Evolutionary conservation across 1,284 basidiomycete species (phyloP), one percentile per base, ranked within the genome.

Genomic region (Ceratobasidium sp.): DNA sequence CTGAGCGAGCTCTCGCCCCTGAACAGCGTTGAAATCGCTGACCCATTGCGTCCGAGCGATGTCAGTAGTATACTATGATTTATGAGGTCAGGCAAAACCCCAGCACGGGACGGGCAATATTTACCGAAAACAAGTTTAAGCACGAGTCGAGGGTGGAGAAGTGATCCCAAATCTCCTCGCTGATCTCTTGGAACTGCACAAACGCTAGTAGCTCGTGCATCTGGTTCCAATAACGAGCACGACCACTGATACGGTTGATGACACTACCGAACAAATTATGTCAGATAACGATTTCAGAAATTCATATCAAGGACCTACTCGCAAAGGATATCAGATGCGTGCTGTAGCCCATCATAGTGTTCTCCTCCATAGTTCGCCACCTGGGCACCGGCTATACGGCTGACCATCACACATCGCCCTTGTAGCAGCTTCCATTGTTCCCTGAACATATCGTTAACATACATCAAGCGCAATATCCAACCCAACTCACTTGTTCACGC

Each of bases 401-500:
- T 26, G 4, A 69, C 67, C 67, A 69, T 69, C 9, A 69, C 67
- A 17, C 67, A 69, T 40, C 67, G 67, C 10, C 67, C 67, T 44
- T 44, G 50, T 4, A 69, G 28, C 33, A 69, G 23, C 28, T 57
- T 40, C 67, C 67, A 69, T 42, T 69, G 67, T 23, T 56, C 67
- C 50, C 67, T 69, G 20, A 20, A 23, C 12, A 66, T 52, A 28
- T 48, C 20, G 20, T 28, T 38, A 38, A 20, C 13, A 17, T 66
- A 20, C 26, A 48, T n/a, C 3, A 44, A 15, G 6, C 1, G 23
- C 26, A 2, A 33, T 4, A 15, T 15, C 13, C 3, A 4, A 54
- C 6, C 4, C 4, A 26, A 44, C 67, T 69, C n/a, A 57, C 67
- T 44, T 69, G 54, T 69, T 69, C 20, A 69, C 67, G 28, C 52